These are phyloP conservation scores for Balansia obtecta DNA, from an alignment of 2,329 filamentous ascomycete species.

Conservation along the genomic window DNA sequence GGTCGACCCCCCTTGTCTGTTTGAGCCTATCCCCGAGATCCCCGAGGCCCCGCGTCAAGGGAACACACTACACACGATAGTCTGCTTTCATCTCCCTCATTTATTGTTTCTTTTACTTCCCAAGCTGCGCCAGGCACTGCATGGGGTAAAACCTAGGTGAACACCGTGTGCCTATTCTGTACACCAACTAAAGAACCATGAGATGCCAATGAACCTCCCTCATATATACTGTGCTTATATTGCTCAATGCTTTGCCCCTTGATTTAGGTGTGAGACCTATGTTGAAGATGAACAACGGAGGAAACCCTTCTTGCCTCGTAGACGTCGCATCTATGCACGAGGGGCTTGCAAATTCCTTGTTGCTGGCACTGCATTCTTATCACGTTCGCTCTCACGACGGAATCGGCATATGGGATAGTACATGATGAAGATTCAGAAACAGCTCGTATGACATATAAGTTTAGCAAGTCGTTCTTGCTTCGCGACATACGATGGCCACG, in stretches of 20 bases:
- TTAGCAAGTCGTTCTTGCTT: neutral
- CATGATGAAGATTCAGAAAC: neutral
- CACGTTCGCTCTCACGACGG: neutral
- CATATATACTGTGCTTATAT: neutral
- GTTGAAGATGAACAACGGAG: neutral
- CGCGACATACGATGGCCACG: neutral
- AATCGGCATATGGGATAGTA: neutral
- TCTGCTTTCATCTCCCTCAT: neutral
- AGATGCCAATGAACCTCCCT: too few species aligned
- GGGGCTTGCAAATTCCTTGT: constrained; percentile 4
- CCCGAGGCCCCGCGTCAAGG: neutral
- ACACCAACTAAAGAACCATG: too few species aligned
- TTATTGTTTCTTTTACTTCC: too few species aligned
- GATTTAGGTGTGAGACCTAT: neutral
- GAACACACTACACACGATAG: constrained; percentile 1
- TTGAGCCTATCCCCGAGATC: neutral
- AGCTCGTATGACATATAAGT: constrained; percentile 4
- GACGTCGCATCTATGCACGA: neutral
- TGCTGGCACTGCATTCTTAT: constrained; percentile 9
- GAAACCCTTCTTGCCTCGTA: neutral
- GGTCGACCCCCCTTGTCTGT: neutral
- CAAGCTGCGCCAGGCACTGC: too few species aligned
- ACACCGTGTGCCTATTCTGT: too few species aligned
- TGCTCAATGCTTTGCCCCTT: neutral
- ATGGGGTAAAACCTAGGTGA: too few species aligned